Percentiles rank a stretch among this genome's conserved stretches.
phyloP scores from a whole-genome alignment of 164 flowering plant genomes.

The Stephania japonica region DNA sequence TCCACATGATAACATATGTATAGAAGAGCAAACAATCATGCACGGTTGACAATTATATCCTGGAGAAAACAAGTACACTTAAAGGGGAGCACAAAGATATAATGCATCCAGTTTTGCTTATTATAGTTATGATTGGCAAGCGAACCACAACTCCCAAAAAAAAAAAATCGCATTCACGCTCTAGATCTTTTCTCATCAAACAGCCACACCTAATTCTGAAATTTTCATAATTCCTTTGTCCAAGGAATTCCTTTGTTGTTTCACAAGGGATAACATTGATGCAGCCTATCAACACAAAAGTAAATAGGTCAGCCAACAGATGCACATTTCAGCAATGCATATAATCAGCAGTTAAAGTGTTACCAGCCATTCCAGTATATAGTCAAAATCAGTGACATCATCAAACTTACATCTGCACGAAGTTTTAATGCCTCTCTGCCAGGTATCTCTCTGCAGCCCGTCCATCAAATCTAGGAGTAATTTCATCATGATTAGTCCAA shows the following conservation, averaged over 20 bases:
- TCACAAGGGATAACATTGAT: constrained; percentile 56
- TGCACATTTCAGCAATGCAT: too few relatives aligned
- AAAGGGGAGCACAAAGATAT: neutral
- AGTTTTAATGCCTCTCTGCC: constrained; percentile 82
- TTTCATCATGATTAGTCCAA: neutral
- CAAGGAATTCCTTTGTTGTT: constrained; percentile 44
- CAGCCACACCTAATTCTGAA: constrained; percentile 75
- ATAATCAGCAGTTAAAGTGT: neutral
- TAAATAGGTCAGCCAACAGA: neutral
- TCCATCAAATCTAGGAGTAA: constrained; percentile 67
- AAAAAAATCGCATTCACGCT: constrained; percentile 1
- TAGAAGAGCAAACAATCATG: neutral
- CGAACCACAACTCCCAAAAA: neutral
- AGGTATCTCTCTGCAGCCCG: constrained; percentile 66
- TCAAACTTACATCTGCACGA: constrained; percentile 71
- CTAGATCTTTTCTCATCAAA: constrained; percentile 27
- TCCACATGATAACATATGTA: neutral
- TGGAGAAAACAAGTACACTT: neutral
- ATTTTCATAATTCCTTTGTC: constrained; percentile 61
- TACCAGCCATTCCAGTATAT: neutral
- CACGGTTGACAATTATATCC: neutral
- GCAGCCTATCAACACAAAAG: constrained; percentile 53
- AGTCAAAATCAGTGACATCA: neutral
- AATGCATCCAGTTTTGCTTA: neutral
- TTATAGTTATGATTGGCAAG: neutral